A percentile compares a stretch with the other conserved stretches of the same genome.
Conservation (phyloP, 441 rosid species). For the Croton setiger region DNA sequence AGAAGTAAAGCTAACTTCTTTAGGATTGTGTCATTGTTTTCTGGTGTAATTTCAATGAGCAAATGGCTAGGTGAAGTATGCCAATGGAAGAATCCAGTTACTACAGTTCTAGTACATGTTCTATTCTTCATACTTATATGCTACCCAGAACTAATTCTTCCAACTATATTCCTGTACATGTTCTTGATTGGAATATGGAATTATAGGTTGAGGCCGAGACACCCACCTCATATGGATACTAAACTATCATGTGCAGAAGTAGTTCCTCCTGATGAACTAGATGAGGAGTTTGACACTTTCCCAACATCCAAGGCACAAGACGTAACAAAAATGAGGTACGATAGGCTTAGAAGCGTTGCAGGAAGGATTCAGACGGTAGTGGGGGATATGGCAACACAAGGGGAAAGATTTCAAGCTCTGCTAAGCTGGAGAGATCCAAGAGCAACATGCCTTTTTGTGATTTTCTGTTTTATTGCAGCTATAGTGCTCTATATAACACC, state of each 20-base stretch:
- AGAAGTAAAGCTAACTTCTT: slow-evolving; percentile 95
- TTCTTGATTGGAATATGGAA: slow-evolving; percentile 87
- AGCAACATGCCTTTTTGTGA: slow-evolving; percentile 68
- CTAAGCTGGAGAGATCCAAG: slow-evolving; percentile 94
- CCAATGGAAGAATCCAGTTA: slow-evolving; percentile 80
- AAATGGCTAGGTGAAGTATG: slow-evolving; percentile 86
- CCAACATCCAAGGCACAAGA: slow-evolving; percentile 68
- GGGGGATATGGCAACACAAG: slow-evolving; percentile 84
- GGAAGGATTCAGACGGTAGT: slow-evolving; percentile 83
- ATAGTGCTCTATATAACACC: slow-evolving; percentile 71
- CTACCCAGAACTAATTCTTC: slow-evolving; percentile 80
- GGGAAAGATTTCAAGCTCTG: slow-evolving; percentile 69
- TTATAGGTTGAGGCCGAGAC: slow-evolving; percentile 65
- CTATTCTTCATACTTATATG: slow-evolving; percentile 64
- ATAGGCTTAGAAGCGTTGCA: slow-evolving; percentile 73
- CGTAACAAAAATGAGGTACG: slow-evolving; percentile 71
- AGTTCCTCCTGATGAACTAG: slow-evolving; percentile 78
- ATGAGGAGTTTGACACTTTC: slow-evolving; percentile 86
- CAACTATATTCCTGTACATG: slow-evolving; percentile 75
- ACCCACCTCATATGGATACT: slow-evolving; percentile 90
- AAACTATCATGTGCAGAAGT: slow-evolving; percentile 79
- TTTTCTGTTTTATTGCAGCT: slow-evolving; percentile 75
- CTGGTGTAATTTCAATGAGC: slow-evolving; percentile 60
- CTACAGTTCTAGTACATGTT: slow-evolving; percentile 67
- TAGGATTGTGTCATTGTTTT: slow-evolving; percentile 60